Evolutionary conservation across 2,329 filamentous ascomycete species (phyloP).

Genomic region (Capronia coronata): DNA sequence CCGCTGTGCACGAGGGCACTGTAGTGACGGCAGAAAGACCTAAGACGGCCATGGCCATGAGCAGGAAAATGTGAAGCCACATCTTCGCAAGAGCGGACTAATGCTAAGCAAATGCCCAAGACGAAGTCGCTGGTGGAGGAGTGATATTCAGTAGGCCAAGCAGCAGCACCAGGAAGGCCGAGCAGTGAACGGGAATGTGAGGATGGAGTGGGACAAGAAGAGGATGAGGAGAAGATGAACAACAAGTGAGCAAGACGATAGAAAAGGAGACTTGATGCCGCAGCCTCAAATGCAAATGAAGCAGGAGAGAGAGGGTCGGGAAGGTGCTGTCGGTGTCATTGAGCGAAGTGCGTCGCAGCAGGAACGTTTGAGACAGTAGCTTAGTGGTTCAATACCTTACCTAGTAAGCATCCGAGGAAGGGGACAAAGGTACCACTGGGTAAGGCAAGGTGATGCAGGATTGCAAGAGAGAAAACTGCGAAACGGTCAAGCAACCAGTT

Average conservation of each 20-base stretch:
- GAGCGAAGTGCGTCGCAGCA: no score
- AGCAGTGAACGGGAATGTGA: not conserved
- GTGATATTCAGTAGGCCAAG: not conserved
- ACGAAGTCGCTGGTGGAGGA: not conserved
- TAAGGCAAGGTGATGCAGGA: no score
- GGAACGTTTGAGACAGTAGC: no score
- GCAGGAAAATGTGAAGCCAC: conserved; percentile 11
- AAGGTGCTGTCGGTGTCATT: not conserved
- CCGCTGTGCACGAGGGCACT: conserved; percentile 4
- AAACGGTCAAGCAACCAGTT: no score
- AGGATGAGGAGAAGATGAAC: conserved; percentile 2
- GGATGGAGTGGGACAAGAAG: conserved; percentile 2
- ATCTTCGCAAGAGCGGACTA: conserved; percentile 2
- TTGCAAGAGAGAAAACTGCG: no score
- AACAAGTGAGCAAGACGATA: conserved; percentile 1
- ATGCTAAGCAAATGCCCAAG: not conserved
- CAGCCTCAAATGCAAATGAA: no score
- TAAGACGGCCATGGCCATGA: conserved; percentile 10
- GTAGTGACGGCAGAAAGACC: conserved; percentile 10
- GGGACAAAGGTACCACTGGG: no score
- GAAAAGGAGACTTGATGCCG: not conserved
- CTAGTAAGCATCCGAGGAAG: no score
- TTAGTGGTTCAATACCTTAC: no score
- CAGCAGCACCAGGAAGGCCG: not conserved
- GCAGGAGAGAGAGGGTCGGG: no score